Percentiles rank a stretch among this genome's conserved stretches.
Evolutionary conservation across 192 early-diverging fungal genomes (phyloP).

Genomic region (Umbelopsis sp.): DNA sequence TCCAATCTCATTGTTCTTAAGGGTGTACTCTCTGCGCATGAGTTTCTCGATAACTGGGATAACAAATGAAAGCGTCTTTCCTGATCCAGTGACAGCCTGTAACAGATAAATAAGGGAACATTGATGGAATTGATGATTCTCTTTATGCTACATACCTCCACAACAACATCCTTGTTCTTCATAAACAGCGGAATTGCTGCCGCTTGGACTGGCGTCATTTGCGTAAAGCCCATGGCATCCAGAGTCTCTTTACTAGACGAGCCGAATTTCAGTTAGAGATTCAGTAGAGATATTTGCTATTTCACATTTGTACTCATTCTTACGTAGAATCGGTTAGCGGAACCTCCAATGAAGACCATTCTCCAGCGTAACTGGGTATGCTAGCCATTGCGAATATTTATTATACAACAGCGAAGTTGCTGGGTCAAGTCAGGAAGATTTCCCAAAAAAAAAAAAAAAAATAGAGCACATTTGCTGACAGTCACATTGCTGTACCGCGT

Average conservation of each 20-base stretch:
- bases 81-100: slow-evolving; percentile 92
- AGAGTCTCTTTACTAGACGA: slow-evolving; percentile 55
- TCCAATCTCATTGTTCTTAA: slow-evolving; percentile 78
- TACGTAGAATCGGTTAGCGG: slow-evolving; percentile 40
- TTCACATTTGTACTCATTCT: not conserved
- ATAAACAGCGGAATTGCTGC: slow-evolving; percentile 89
- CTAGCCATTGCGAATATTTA: not conserved
- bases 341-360: slow-evolving; percentile 25
- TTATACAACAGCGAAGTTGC: not conserved
- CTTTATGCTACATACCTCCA: slow-evolving; percentile 58
- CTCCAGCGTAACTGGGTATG: slow-evolving; percentile 30
- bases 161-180: slow-evolving; percentile 93
- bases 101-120: not conserved
- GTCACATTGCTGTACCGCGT: too few species aligned
- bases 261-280: not conserved
- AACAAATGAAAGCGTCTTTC: slow-evolving; percentile 92
- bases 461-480: too few species aligned
- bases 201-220: slow-evolving; percentile 95
- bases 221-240: slow-evolving; percentile 67
- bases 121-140: not conserved
- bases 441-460: not conserved
- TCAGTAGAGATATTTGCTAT: not conserved
- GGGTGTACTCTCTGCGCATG: slow-evolving; percentile 53
- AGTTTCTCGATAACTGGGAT: slow-evolving; percentile 93
- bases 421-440: too few species aligned